These are phyloP conservation scores for Chaetomiaceae sp. DNA, from an alignment of 2,329 filamentous ascomycete species.

Conservation along the genomic window DNA sequence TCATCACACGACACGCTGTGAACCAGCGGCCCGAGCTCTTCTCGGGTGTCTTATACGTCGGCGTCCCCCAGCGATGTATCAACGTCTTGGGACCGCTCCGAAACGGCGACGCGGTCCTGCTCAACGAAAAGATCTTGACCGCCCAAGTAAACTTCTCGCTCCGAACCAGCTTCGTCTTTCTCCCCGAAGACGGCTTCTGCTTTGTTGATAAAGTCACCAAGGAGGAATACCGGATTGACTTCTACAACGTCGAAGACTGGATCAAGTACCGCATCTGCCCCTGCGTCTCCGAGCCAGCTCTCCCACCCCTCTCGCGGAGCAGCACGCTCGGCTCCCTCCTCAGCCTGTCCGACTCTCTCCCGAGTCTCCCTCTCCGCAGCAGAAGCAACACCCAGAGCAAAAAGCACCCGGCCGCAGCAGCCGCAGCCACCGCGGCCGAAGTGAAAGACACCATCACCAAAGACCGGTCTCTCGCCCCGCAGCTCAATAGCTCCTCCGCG, in stretches of 20 bases:
- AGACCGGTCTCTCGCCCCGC: slow-evolving; percentile 41
- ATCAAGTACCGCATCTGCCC: slow-evolving; percentile 73
- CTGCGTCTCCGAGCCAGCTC: slow-evolving; percentile 60
- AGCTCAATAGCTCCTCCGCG: slow-evolving; percentile 38
- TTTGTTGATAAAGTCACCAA: slow-evolving; percentile 80
- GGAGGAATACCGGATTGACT: slow-evolving; percentile 77
- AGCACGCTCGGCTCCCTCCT: slow-evolving; percentile 44
- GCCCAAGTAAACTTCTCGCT: slow-evolving; percentile 92
- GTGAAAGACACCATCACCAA: slow-evolving; percentile 46
- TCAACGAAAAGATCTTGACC: slow-evolving; percentile 85
- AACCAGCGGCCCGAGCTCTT: slow-evolving; percentile 84
- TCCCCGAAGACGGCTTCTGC: slow-evolving; percentile 82
- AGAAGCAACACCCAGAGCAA: slow-evolving; percentile 42
- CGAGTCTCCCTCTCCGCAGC: slow-evolving; percentile 41
- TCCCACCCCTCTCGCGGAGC: slow-evolving; percentile 52
- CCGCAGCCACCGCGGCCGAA: slow-evolving; percentile 9
- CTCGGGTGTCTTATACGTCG: slow-evolving; percentile 78
- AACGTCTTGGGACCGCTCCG: slow-evolving; percentile 87
- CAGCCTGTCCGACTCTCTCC: slow-evolving; percentile 41
- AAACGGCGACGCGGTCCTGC: slow-evolving; percentile 85
- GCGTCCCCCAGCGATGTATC: slow-evolving; percentile 78
- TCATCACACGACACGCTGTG: slow-evolving; percentile 83
- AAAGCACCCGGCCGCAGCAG: slow-evolving; percentile 18
- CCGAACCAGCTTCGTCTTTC: slow-evolving; percentile 75
- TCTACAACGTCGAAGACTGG: slow-evolving; percentile 78